phyloP scores from a whole-genome alignment of 257 asterid species.

The Nicotiana noctiflora region DNA sequence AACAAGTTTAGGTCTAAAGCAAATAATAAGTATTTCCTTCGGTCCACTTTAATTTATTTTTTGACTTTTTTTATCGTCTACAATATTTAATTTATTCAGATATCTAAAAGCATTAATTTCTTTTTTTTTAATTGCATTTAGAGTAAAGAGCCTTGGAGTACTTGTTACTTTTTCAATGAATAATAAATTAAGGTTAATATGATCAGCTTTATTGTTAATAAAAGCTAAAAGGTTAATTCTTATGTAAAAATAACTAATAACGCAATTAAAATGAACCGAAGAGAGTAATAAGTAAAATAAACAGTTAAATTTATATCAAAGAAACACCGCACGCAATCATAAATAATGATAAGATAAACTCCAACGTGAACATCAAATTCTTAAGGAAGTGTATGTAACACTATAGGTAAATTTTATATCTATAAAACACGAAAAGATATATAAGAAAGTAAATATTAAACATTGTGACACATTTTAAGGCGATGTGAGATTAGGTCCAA shows the following conservation, averaged over 20 bases:
- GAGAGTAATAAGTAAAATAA: background rate
- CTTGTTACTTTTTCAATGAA: no score
- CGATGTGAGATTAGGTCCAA: background rate
- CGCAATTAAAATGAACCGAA: fast-evolving
- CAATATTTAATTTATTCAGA: no score
- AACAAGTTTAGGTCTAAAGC: background rate
- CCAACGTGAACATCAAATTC: background rate
- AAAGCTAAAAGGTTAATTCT: no score
- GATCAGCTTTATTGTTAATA: no score
- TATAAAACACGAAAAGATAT: background rate
- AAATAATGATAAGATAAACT: background rate
- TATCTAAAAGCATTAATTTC: no score
- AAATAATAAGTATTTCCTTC: background rate
- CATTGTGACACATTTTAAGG: background rate
- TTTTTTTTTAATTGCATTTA: no score
- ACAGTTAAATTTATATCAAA: background rate
- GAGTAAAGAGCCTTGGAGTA: no score
- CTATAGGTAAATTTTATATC: background rate
- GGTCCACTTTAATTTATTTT: no score
- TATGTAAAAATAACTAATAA: no score
- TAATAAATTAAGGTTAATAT: no score
- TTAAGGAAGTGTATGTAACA: background rate
- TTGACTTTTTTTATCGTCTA: no score
- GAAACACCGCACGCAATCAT: background rate
- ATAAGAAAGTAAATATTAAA: background rate